These are phyloP conservation scores for Alternaria burnsii DNA, from an alignment of 2,329 filamentous ascomycete species.

Conservation along the genomic window DNA sequence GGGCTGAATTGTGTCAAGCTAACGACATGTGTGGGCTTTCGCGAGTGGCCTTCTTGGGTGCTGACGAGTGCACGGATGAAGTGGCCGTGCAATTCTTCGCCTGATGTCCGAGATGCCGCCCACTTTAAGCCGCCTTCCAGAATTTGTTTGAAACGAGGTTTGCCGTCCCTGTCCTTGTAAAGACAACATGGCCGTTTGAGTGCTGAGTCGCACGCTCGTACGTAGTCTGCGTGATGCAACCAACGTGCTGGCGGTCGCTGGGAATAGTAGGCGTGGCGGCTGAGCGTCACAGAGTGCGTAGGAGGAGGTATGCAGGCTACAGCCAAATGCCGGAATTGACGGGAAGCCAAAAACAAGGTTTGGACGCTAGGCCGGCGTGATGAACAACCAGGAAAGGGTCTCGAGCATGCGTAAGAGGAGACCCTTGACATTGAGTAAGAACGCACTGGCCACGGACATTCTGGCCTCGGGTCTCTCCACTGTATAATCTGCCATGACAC, in stretches of 20 bases:
- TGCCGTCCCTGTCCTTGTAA: conserved; percentile 9
- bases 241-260: neutral
- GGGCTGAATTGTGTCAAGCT: conserved; percentile 16
- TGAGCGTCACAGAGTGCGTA: neutral
- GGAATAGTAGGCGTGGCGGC: neutral
- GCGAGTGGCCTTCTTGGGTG: conserved; percentile 9
- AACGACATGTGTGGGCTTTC: conserved; percentile 10
- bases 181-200: conserved; percentile 5
- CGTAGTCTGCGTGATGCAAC: neutral
- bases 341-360: conserved; percentile 12
- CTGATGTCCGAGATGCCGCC: neutral
- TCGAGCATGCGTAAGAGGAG: conserved; percentile 11
- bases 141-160: conserved; percentile 16
- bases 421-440: conserved; percentile 11
- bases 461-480: conserved; percentile 17
- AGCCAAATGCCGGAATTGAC: conserved; percentile 8
- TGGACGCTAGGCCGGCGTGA: conserved; percentile 10
- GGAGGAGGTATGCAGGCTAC: conserved; percentile 3
- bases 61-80: conserved; percentile 2
- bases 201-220: neutral
- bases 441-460: conserved; percentile 11
- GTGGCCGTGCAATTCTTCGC: conserved; percentile 8
- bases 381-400: conserved; percentile 16
- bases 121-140: conserved; percentile 6
- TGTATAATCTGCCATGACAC: conserved; percentile 21